phyloP scores from a whole-genome alignment of 129 eudicot species.

The Centella asiatica region DNA sequence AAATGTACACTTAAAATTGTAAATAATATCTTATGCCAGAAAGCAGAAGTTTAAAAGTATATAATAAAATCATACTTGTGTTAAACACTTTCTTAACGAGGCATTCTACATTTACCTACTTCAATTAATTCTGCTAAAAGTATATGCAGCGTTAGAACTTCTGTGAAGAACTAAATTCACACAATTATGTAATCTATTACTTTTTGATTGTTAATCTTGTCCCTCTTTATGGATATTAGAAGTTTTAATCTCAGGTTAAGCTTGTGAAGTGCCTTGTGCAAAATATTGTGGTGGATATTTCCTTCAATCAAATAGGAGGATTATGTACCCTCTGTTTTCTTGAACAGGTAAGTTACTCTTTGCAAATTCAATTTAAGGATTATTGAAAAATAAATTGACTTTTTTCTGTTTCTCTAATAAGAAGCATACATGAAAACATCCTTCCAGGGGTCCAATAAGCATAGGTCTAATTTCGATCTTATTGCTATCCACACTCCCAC shows the following conservation, averaged over 20 bases:
- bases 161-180: not conserved
- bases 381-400: not conserved
- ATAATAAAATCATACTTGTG: no score
- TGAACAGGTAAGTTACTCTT: conserved; percentile 59
- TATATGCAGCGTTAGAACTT: no score
- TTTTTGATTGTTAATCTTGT: conserved; percentile 4
- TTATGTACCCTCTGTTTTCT: conserved; percentile 89
- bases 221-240: conserved; percentile 5
- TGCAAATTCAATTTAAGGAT: not conserved
- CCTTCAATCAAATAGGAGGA: conserved; percentile 88
- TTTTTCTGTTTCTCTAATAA: no score
- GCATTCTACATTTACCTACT: no score
- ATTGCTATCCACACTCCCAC: not conserved
- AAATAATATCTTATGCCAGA: no score
- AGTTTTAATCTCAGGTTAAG: conserved; percentile 64
- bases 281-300: conserved; percentile 79
- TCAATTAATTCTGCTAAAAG: no score
- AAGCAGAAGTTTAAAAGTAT: no score
- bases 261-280: conserved; percentile 88
- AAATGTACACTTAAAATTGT: no score
- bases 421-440: not conserved
- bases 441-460: not conserved
- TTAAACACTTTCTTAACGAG: no score
- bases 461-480: not conserved
- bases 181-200: not conserved